Base-by-base conservation (phyloP, 129 eudicot species). In the Helichrysum umbraculigerum region DNA sequence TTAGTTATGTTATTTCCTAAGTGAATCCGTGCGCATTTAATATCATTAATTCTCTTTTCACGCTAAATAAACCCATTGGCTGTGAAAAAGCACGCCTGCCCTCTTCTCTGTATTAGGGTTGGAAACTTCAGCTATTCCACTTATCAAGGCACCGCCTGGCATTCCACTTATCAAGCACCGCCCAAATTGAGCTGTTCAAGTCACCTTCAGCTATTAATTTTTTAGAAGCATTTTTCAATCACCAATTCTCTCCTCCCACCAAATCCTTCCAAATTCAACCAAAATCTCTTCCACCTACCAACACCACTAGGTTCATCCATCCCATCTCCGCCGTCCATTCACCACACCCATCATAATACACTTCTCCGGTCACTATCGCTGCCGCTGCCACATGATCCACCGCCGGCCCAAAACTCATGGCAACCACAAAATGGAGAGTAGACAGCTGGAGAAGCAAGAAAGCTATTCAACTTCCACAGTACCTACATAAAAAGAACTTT, bases 371-470 rank as follows among this genome's bases (percentile, higher is more conserved):
- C 73, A 37, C 83, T 54, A 22, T 30, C 30, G 51, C 71, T 32
- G 51, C 71, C 76, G 37, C 82, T 85, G 69, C 77, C 44, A 75
- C 89, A 33, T 33, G 88, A 33, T 6, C 88, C 8, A 50, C 95
- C 71, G 21, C 87, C 25, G 64, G 87, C 0, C 78, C 74, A 37
- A 79, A 71, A 39, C 20, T 78, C 30, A 64, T 76, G 37, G 74
- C 82, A 14, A 50, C 74, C 16, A 33, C 75, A 47, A 81, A 85
- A 80, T 93, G 98, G 98, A 42, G 78, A 3, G 29, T 87, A 4
- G 95, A 90, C 12, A 85, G 91, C 85, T 93, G 97, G 98, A 93
- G 76, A 57, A 57, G 89, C 21, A 93, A 93, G 84, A 93, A 93
- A 80, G 98, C 96, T 3, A 78, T 90, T 1, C 98, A 93, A 63